phyloP scores from a whole-genome alignment of 169 alveolate genomes.

The Cryptosporidium sp. region DNA sequence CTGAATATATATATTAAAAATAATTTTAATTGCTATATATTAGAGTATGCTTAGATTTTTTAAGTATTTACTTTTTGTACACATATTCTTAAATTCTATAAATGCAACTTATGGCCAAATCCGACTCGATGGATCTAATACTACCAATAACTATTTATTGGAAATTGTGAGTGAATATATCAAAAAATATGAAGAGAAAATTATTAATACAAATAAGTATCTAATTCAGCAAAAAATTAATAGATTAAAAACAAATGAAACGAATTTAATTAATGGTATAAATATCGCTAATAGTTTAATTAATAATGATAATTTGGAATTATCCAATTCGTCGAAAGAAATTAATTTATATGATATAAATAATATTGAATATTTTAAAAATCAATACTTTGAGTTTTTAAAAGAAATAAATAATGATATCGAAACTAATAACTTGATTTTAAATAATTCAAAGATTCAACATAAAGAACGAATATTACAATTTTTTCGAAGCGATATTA shows the following conservation, averaged over 20 bases:
- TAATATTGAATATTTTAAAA: neutral
- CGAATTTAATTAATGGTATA: constrained; percentile 8
- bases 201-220: neutral
- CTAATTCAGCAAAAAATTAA: neutral
- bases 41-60: neutral
- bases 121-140: neutral
- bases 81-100: neutral
- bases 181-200: neutral
- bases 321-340: neutral
- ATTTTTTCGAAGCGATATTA: neutral
- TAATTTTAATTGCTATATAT: neutral
- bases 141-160: neutral
- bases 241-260: neutral
- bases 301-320: neutral
- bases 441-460: neutral
- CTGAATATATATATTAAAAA: neutral
- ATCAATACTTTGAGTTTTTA: neutral
- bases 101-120: neutral
- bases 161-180: neutral
- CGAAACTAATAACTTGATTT: neutral
- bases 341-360: neutral
- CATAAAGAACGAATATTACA: constrained; percentile 3
- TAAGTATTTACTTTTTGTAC: neutral
- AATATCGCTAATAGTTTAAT: neutral
- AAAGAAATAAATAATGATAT: neutral